phyloP scores from a whole-genome alignment of 805 yeast genomes.

The Suhomyces kilbournensis region DNA sequence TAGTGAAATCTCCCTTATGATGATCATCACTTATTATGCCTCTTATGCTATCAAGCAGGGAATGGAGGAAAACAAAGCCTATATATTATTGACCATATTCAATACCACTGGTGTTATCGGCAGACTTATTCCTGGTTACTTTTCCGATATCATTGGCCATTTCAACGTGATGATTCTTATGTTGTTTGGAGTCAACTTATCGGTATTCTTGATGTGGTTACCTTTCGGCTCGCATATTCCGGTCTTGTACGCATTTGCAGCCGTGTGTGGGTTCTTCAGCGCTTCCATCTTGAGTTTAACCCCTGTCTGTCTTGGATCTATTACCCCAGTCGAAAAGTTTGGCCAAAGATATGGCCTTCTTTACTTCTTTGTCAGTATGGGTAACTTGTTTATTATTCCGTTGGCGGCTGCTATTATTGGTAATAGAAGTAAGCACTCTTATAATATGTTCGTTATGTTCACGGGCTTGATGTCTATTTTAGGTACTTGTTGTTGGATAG shows the following conservation, averaged over 20 bases:
- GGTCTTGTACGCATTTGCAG: constrained; percentile 51
- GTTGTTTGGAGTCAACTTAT: constrained; percentile 43
- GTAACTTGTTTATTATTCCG: constrained; percentile 36
- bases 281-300: constrained; percentile 63
- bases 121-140: constrained; percentile 50
- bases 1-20: constrained; percentile 51
- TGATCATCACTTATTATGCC: constrained; percentile 53
- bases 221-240: constrained; percentile 52
- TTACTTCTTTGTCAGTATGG: constrained; percentile 53
- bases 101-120: constrained; percentile 51
- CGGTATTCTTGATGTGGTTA: constrained; percentile 59
- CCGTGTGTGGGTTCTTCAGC: constrained; percentile 54
- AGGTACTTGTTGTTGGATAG: constrained; percentile 27
- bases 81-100: constrained; percentile 44
- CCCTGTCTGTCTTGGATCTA: constrained; percentile 67
- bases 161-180: constrained; percentile 55
- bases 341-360: constrained; percentile 70
- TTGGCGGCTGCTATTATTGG: constrained; percentile 37
- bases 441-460: constrained; percentile 31
- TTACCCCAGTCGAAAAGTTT: constrained; percentile 60
- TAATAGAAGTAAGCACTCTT: constrained; percentile 23
- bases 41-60: constrained; percentile 56
- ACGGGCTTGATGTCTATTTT: constrained; percentile 28
- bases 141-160: constrained; percentile 54
- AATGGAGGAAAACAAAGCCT: constrained; percentile 40